Conservation (phyloP, 495 filamentous ascomycete species). For the Cladorrhinum samala region DNA sequence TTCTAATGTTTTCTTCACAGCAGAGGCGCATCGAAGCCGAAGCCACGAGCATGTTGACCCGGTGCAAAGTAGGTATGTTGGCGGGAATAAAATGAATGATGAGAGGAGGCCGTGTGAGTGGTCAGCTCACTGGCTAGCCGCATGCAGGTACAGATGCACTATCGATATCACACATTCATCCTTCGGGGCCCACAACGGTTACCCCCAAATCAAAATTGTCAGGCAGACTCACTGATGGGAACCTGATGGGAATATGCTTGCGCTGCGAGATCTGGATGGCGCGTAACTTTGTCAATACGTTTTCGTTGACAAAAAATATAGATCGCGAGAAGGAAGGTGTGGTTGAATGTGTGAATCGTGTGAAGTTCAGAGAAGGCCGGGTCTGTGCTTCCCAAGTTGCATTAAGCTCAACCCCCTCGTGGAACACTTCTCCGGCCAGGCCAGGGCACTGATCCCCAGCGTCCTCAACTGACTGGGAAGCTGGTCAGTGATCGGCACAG, state of each 20-base stretch:
- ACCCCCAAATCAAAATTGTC: neutral
- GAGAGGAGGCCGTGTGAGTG: neutral
- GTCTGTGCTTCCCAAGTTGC: slow-evolving; percentile 1
- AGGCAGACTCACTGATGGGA: too few relatives aligned
- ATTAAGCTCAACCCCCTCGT: neutral
- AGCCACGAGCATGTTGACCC: neutral
- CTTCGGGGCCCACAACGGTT: neutral
- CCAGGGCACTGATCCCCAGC: too few relatives aligned
- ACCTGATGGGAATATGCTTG: too few relatives aligned
- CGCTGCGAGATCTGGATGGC: too few relatives aligned
- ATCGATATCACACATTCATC: neutral
- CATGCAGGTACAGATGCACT: neutral
- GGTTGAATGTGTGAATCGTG: too few relatives aligned
- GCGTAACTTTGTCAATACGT: too few relatives aligned
- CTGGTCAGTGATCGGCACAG: slow-evolving; percentile 9
- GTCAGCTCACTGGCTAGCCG: neutral
- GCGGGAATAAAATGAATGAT: neutral
- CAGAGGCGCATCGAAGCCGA: neutral
- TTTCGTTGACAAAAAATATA: too few relatives aligned
- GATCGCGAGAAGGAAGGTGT: too few relatives aligned
- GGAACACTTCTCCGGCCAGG: neutral
- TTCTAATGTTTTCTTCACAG: too few relatives aligned
- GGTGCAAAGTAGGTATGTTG: neutral
- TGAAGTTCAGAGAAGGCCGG: neutral
- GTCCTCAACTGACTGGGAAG: too few relatives aligned